Conservation (phyloP, 23 red algal species). For the Chondrus crispus region DNA sequence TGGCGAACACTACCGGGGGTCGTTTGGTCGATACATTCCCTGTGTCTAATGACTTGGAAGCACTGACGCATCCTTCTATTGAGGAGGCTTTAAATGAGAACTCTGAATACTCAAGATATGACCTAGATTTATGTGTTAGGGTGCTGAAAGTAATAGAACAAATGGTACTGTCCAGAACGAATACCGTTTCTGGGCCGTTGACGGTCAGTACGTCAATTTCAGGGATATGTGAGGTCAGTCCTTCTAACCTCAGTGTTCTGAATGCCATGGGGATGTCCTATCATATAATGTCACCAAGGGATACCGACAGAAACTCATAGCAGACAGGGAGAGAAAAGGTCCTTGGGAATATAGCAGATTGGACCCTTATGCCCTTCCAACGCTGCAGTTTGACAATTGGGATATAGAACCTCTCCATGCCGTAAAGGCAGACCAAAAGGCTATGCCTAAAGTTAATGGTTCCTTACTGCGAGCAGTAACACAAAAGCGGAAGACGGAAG, state of each 20-base stretch:
- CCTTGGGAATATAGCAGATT: background rate
- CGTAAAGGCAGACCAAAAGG: background rate
- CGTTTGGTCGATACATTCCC: too few relatives aligned
- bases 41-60: too few relatives aligned
- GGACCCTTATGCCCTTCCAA: background rate
- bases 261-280: background rate
- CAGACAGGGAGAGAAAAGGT: background rate
- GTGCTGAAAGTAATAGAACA: conserved; percentile 5
- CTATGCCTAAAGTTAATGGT: background rate
- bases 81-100: too few relatives aligned
- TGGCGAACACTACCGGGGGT: too few relatives aligned
- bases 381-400: background rate
- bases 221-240: background rate
- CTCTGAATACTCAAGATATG: background rate
- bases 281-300: background rate
- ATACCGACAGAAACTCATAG: background rate
- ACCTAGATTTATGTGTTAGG: background rate
- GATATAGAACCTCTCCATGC: background rate
- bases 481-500: background rate
- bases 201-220: background rate
- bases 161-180: background rate
- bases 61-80: too few relatives aligned
- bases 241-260: background rate
- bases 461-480: background rate
- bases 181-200: background rate